Conservation (phyloP, 2,329 filamentous ascomycete species). For the Arachnopeziza araneosa region DNA sequence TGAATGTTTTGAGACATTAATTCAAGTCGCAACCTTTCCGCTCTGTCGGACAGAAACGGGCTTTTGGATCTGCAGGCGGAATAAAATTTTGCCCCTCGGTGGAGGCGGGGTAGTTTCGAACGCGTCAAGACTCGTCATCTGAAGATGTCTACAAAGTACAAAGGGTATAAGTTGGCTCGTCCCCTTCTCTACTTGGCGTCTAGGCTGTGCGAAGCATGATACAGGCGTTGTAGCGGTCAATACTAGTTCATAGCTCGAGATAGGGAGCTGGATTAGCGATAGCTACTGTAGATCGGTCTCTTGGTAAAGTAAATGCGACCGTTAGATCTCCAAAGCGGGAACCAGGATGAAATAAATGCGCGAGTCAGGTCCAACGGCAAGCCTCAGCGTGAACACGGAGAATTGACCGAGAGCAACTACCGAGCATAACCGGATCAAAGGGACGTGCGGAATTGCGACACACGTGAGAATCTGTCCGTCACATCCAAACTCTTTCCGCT, state of each 20-base stretch:
- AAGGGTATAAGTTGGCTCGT: too few species aligned
- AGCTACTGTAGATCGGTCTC: too few species aligned
- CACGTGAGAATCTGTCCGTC: neutral
- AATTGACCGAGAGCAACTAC: constrained; percentile 1
- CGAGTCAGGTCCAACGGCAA: neutral
- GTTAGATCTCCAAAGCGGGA: too few species aligned
- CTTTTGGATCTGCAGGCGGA: neutral
- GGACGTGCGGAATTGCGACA: constrained; percentile 5
- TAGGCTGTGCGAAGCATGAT: too few species aligned
- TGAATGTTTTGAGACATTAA: neutral
- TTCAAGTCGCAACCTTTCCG: neutral
- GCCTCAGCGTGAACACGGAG: constrained; percentile 7
- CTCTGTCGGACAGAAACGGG: neutral
- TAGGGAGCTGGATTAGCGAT: too few species aligned
- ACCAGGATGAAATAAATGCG: neutral
- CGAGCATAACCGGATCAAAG: constrained; percentile 16
- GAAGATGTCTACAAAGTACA: neutral
- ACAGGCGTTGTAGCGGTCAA: too few species aligned
- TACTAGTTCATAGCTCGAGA: too few species aligned
- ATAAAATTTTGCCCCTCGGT: neutral
- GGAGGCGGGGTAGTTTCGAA: neutral
- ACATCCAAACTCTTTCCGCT: too few species aligned
- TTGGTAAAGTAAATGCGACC: too few species aligned
- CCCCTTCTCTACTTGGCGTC: too few species aligned
- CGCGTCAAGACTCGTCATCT: neutral